A percentile compares a stretch with the other conserved stretches of the same genome.
Evolutionary conservation across 2,329 filamentous ascomycete genomes (phyloP).

Genomic region (Fusarium nodosum): DNA sequence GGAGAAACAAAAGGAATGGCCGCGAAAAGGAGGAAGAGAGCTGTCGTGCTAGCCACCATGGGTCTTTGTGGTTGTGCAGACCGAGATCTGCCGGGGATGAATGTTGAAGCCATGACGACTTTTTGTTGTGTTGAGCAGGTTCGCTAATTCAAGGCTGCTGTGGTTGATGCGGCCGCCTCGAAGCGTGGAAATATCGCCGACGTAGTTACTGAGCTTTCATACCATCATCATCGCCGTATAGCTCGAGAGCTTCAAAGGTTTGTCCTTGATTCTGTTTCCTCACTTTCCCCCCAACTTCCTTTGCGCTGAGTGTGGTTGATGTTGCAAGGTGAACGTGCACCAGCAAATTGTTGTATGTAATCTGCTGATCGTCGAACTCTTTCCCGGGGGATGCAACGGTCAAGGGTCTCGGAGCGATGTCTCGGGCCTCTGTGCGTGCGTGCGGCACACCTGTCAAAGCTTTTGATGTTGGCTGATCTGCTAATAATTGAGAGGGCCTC

Average conservation of each 20-base stretch:
- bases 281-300: conserved; percentile 8
- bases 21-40: conserved; percentile 21
- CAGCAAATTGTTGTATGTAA: conserved; percentile 11
- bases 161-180: conserved; percentile 11
- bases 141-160: conserved; percentile 15
- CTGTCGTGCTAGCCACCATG: conserved; percentile 17
- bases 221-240: conserved; percentile 34
- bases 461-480: conserved; percentile 11
- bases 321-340: conserved; percentile 6
- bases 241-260: conserved; percentile 32
- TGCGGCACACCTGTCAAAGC: conserved; percentile 7
- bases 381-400: conserved; percentile 5
- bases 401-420: conserved; percentile 37
- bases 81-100: conserved; percentile 11
- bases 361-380: conserved; percentile 16
- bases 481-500: conserved; percentile 23
- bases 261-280: conserved; percentile 3
- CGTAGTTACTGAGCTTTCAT: conserved; percentile 30
- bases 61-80: conserved; percentile 18
- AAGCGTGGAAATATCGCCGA: conserved; percentile 32
- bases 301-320: conserved; percentile 8
- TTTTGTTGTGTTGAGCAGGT: conserved; percentile 10
- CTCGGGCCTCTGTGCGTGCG: conserved; percentile 31
- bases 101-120: conserved; percentile 22
- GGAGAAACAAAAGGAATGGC: conserved; percentile 32